Base-by-base conservation (phyloP, 371 early-diverging fungal genomes). In the Umbelopsis sp. region DNA sequence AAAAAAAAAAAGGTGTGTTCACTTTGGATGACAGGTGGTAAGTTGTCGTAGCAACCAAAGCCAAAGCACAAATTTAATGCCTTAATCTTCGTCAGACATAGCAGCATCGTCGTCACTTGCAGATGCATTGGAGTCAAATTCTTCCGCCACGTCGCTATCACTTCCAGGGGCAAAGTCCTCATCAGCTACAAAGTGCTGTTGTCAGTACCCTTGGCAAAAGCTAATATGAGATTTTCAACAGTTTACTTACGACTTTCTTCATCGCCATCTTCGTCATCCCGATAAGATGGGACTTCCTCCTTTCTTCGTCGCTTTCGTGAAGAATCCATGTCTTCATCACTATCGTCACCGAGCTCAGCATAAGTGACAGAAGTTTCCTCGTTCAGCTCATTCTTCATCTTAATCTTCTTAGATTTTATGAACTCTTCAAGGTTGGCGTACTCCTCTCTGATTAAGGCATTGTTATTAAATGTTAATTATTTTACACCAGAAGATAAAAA, bases 101-200 rank as follows among this genome's bases (percentile, higher is more conserved):
- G 77, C 84, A 44, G 65, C 75, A 1, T 65, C 75, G 2, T 71
- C 75, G 50, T 74, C 76, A 44, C 74, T 77, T 50, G 76, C 77
- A 71, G 81, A 78, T 14, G 82, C 86, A 70, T 95, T 87, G 69
- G 93, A 93, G 76, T 96, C 94, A 73, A 86, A 97, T 73, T 97
- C 98, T 75, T 96, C 95, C 10, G 89, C 90, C 1, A 94, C 93
- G 74, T 97, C 97, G 74, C 92, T 91, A 70, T 89, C 93, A 51
- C 84, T 88, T 11, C 90, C 93, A 22, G 92, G 96, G 10, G 92
- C 91, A 80, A 96, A 97, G 81, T 94, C 95, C 82, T 94, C 94
- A 79, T 95, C 95, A 76, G 92, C 93, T 89, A 78, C 45, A 63
- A 65, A 50, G 29, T 63, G 18, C 14, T 20, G 1, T 69, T 41